Evolutionary conservation across 495 filamentous ascomycete species (phyloP).

Genomic region (Penicillium lagena): DNA sequence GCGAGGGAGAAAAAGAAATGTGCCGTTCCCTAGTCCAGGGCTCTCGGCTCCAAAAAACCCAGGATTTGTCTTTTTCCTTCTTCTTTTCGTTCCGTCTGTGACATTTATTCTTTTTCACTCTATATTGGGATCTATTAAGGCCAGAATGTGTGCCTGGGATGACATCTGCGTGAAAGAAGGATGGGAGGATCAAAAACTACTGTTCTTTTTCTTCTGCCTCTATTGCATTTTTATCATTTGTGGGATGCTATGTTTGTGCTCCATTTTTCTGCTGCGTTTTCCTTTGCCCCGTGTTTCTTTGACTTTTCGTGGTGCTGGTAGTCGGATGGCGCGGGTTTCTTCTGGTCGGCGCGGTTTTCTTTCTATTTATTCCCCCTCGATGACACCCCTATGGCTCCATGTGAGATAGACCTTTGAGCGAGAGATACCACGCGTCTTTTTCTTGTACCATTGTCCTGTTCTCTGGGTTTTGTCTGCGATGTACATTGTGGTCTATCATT

Average conservation of each 20-base stretch:
- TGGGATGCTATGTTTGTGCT: slow-evolving; percentile 1
- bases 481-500: not conserved
- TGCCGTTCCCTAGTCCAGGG: too few species aligned
- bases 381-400: slow-evolving; percentile 24
- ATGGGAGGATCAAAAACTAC: too few species aligned
- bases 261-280: slow-evolving; percentile 3
- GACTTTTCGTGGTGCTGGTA: slow-evolving; percentile 12
- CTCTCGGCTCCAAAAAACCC: too few species aligned
- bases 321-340: slow-evolving; percentile 31
- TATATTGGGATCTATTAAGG: not conserved
- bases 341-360: slow-evolving; percentile 34
- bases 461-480: slow-evolving; percentile 3
- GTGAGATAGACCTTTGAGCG: slow-evolving; percentile 41
- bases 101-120: slow-evolving; percentile 4
- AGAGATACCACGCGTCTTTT: slow-evolving; percentile 37
- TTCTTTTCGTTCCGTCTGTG: slow-evolving; percentile 3
- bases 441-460: slow-evolving; percentile 12
- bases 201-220: slow-evolving; percentile 10
- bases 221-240: slow-evolving; percentile 20
- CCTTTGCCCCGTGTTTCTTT: slow-evolving; percentile 5
- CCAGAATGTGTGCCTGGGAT: too few species aligned
- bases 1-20: not conserved
- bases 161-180: too few species aligned
- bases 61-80: not conserved
- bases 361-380: slow-evolving; percentile 30